Base-by-base conservation (phyloP, 129 eudicot genomes). In the Artemisia tridentata region DNA sequence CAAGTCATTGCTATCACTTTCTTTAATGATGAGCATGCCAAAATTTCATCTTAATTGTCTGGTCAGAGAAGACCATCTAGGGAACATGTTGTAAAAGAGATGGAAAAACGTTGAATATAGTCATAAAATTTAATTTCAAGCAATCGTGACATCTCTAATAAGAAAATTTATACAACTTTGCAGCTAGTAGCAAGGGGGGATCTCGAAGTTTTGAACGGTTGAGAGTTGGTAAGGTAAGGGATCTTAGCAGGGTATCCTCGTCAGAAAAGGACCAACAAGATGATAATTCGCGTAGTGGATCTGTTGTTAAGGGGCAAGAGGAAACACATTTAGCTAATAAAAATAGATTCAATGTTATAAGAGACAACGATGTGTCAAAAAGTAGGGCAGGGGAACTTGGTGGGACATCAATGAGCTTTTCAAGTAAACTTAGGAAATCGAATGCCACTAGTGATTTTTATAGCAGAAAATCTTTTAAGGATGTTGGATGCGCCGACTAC, bases 401-500 rank as follows among this genome's bases (percentile, higher is more conserved):
- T 17, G 62, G 51, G 11, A 34, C 48, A 58, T 53, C 56, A 21
- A 78, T 51, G 19, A 79, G 75, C 48, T 29, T 68, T 55, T 56
- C 84, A 58, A 84, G 47, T 63, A 84, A 84, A 68, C 59, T 72
- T 80, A 41, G 68, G 74, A 89, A 83, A 46, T 64, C 68, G n/a
- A 65, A 80, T 57, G 69, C 72, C 49, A 80, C 67, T 67, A 58
- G 75, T n/a, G 95, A 85, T 38, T 93, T 93, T 68, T 93, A 85
- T 57, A 93, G 98, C 81, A 83, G 87, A 84, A 89, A 89, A 73
- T 83, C 90, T 1, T 93, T 93, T 63, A 84, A 71, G 68, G 96
- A 85, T 74, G 23, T 89, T 71, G 97, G 92, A 16, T 89, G 97
- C 60, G 67, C 76, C 16, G 92, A 89, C 31, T 83, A 81, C 70